A percentile compares a stretch with the other conserved stretches of the same genome.
These are phyloP conservation scores for Metarhizium brunneum DNA, from an alignment of 2,329 filamentous ascomycete species.

Conservation along the genomic window DNA sequence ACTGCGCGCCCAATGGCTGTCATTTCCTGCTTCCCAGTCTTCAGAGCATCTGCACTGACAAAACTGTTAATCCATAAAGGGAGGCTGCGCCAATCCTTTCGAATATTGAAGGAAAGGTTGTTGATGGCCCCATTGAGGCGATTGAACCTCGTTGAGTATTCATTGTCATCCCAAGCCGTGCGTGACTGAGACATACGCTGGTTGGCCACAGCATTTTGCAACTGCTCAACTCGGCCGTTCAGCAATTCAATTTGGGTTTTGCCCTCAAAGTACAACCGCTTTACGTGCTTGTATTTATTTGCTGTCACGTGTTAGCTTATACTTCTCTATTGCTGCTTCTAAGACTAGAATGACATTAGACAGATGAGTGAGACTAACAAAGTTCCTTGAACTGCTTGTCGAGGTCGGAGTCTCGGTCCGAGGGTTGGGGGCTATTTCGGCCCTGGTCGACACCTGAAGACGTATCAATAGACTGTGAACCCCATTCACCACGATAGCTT, in stretches of 20 bases:
- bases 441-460: conserved; percentile 33
- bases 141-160: conserved; percentile 83
- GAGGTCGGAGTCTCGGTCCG: conserved; percentile 35
- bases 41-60: conserved; percentile 77
- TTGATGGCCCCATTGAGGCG: conserved; percentile 89
- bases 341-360: neutral
- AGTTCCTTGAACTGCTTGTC: conserved; percentile 51
- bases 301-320: conserved; percentile 41
- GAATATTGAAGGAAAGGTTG: conserved; percentile 90
- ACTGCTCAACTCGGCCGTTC: conserved; percentile 77
- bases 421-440: conserved; percentile 48
- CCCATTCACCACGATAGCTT: conserved; percentile 30
- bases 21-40: conserved; percentile 94
- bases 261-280: conserved; percentile 94
- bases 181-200: conserved; percentile 91
- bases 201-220: conserved; percentile 96
- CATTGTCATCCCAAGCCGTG: conserved; percentile 88
- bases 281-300: conserved; percentile 95
- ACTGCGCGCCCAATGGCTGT: conserved; percentile 85
- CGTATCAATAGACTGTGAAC: conserved; percentile 34
- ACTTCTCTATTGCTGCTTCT: neutral
- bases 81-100: conserved; percentile 82
- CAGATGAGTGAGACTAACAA: conserved; percentile 27
- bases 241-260: conserved; percentile 86
- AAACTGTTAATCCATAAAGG: conserved; percentile 71